Conservation (phyloP, 805 yeast genomes). For the Ogataea degrootiae region DNA sequence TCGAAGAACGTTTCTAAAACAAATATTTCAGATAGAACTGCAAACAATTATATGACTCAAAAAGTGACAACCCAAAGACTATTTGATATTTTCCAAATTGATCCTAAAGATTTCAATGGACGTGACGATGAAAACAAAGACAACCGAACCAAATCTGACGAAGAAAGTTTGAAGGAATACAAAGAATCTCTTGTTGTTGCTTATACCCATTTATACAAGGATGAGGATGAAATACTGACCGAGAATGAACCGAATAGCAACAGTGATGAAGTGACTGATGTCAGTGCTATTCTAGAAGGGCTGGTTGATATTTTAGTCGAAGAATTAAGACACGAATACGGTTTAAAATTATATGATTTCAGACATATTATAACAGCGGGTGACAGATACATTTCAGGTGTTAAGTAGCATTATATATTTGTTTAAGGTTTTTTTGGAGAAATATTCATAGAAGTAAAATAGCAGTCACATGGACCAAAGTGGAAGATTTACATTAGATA, state of each 20-base stretch:
- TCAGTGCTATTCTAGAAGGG: neutral
- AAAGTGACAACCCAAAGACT: neutral
- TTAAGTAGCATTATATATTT: too few relatives aligned
- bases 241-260: neutral
- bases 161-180: conserved; percentile 2
- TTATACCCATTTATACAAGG: conserved; percentile 13
- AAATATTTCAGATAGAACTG: neutral
- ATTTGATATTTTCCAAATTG: neutral
- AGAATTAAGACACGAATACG: neutral
- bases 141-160: too few relatives aligned
- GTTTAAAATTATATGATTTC: neutral
- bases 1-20: neutral
- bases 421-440: too few relatives aligned
- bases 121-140: neutral
- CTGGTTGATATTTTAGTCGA: conserved; percentile 8
- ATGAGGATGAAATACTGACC: conserved; percentile 11
- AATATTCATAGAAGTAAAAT: too few relatives aligned
- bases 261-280: neutral
- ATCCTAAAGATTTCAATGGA: neutral
- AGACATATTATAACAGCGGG: neutral
- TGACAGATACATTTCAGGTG: too few relatives aligned
- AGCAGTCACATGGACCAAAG: too few relatives aligned
- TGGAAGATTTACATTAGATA: too few relatives aligned
- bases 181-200: conserved; percentile 8
- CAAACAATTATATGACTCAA: neutral